Base-by-base conservation (phyloP, 371 early-diverging fungal species). In the Mucor piriformis region DNA sequence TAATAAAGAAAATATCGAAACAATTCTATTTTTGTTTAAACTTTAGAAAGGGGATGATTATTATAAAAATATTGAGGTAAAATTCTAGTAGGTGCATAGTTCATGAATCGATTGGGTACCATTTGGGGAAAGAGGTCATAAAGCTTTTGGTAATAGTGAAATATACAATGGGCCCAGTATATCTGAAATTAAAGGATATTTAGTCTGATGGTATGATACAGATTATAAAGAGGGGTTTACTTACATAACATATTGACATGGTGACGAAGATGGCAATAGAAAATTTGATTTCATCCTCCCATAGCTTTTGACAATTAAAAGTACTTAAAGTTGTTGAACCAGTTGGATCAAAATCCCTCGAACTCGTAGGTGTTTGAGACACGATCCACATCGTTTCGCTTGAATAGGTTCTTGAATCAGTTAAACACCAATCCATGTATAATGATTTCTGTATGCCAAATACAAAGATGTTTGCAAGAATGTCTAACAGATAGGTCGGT, bases 231-330 rank as follows among this genome's bases (percentile, higher is more conserved):
- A 6, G 13, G 21, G 18, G 0, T 18, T 34, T 8, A 46, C 72
- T 67, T 69, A 70, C 76, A 61, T 72, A 76, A 18, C 67, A 65
- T 0, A 72, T 49, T 0, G 57, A 33, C 33, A 76, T 58, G n/a
- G 72, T 46, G 12, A 76, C 57, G 20, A 66, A 66, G 6, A 76
- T 27, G 5, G 61, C 65, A 50, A 76, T 47, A 4, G 67, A 59
- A 25, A 76, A 63, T 16, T 76, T 76, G 34, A 76, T 42, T 42
- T 76, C 76, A 50, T 76, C 70, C 49, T 76, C 67, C 76, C 76
- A 76, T 37, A 76, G 43, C 34, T 67, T 72, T 10, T 70, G 56
- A 52, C 76, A 76, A 25, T 76, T 69, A 60, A 63, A 76, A 2
- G 42, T 20, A 24, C 27, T 29, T 3, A 53, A 13, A 2, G 46